phyloP scores from a whole-genome alignment of 1,284 basidiomycete species.

The Rhodotorula sp. region DNA sequence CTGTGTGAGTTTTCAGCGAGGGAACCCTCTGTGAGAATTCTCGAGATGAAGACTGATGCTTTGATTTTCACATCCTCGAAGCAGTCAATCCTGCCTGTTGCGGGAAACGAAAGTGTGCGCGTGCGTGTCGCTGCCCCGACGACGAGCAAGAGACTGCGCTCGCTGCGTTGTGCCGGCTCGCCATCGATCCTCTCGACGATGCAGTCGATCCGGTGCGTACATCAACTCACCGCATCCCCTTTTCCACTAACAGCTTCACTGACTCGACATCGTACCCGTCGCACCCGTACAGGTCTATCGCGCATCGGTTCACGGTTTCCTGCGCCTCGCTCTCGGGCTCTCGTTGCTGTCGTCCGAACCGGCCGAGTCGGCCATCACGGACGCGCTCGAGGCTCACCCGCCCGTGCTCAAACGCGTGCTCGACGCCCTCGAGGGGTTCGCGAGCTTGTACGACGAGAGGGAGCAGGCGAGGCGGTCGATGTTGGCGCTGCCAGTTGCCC shows the following conservation, averaged over 20 bases:
- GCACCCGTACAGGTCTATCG: constrained; percentile 14
- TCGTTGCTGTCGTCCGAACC: constrained; percentile 12
- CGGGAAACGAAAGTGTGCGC: constrained; percentile 12
- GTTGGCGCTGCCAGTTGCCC: not conserved
- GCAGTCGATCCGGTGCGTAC: constrained; percentile 22
- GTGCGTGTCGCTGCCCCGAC: constrained; percentile 10
- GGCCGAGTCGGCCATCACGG: constrained; percentile 22
- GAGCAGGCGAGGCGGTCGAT: not conserved
- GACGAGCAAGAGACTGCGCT: constrained; percentile 1
- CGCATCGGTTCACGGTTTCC: constrained; percentile 24
- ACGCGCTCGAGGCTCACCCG: not conserved
- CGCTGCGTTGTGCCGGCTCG: constrained; percentile 4
- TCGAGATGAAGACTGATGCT: not conserved
- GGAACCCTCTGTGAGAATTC: fast-evolving
- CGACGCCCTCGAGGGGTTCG: constrained; percentile 22
- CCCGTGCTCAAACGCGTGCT: not conserved
- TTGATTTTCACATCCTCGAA: not conserved
- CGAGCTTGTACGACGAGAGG: constrained; percentile 20
- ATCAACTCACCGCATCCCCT: too few species aligned
- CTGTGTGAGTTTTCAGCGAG: constrained; percentile 8
- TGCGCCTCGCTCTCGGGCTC: constrained; percentile 26
- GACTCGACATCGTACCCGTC: not conserved
- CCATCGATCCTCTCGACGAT: constrained; percentile 15
- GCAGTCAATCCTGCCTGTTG: constrained; percentile 15
- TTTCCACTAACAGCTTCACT: too few species aligned